These are phyloP conservation scores for Calonectria montana DNA, from an alignment of 2,329 filamentous ascomycete genomes.

Conservation along the genomic window DNA sequence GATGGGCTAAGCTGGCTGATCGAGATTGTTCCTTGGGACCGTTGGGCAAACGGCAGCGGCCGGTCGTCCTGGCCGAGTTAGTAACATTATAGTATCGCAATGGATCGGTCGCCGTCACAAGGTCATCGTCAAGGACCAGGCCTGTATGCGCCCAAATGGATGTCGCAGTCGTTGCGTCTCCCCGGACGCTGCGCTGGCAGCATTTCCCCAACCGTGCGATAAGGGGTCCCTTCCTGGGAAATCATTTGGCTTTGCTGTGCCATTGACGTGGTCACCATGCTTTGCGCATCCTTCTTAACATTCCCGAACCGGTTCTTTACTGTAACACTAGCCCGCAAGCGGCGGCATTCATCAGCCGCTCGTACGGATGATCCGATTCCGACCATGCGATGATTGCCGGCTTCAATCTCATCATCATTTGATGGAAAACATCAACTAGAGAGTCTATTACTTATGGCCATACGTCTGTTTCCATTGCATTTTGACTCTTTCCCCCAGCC, in stretches of 20 bases:
- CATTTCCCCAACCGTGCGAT: neutral
- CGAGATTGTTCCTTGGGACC: neutral
- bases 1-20: neutral
- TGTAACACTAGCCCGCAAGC: constrained; percentile 1
- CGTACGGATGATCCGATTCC: neutral
- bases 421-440: neutral
- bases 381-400: neutral
- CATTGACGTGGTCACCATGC: neutral
- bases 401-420: neutral
- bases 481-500: neutral
- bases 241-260: neutral
- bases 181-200: neutral
- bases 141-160: neutral
- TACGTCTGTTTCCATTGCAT: neutral
- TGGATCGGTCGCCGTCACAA: neutral
- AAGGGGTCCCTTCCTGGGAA: neutral
- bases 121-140: neutral
- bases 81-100: neutral
- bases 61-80: neutral
- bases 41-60: neutral
- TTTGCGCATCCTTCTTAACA: neutral
- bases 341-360: neutral
- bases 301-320: neutral
- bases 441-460: neutral
- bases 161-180: neutral